phyloP scores from a whole-genome alignment of 1,139 yeast genomes.

The Kurtzmaniella natalensis region DNA sequence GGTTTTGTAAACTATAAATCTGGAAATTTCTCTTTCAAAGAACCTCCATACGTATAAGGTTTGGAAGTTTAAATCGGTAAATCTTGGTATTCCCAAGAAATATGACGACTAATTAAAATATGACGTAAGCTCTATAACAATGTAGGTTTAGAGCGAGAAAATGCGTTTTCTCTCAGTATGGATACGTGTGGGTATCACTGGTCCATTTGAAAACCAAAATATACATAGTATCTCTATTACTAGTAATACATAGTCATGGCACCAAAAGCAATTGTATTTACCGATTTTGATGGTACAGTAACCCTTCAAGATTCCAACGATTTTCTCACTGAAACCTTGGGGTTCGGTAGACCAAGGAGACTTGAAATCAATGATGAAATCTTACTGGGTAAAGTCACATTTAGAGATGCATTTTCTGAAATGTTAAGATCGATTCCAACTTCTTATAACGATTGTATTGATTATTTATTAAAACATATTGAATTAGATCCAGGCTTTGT shows the following conservation, averaged over 20 bases:
- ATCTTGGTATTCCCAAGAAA: too few relatives aligned
- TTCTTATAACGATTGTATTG: slow-evolving; percentile 82
- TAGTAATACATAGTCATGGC: slow-evolving; percentile 12
- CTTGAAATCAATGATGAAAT: slow-evolving; percentile 66
- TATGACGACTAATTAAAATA: too few relatives aligned
- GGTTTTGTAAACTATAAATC: too few relatives aligned
- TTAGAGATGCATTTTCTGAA: slow-evolving; percentile 76
- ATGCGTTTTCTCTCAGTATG: too few relatives aligned
- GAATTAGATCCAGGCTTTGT: slow-evolving; percentile 88
- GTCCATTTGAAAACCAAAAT: too few relatives aligned
- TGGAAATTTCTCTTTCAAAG: too few relatives aligned
- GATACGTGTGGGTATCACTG: too few relatives aligned
- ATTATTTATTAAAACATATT: slow-evolving; percentile 54
- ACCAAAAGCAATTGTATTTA: slow-evolving; percentile 72
- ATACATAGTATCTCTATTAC: too few relatives aligned
- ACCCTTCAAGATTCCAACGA: slow-evolving; percentile 90
- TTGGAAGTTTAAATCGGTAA: too few relatives aligned
- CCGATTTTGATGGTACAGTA: slow-evolving; percentile 98
- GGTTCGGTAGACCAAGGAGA: slow-evolving; percentile 75
- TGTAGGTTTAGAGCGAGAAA: too few relatives aligned
- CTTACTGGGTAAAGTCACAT: slow-evolving; percentile 61
- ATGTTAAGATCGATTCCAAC: slow-evolving; percentile 78
- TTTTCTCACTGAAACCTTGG: slow-evolving; percentile 79
- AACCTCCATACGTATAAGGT: too few relatives aligned
- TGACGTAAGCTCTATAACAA: too few relatives aligned